These are phyloP conservation scores for Malassezia sympodialis DNA, from an alignment of 1,284 basidiomycete species.

Conservation along the genomic window DNA sequence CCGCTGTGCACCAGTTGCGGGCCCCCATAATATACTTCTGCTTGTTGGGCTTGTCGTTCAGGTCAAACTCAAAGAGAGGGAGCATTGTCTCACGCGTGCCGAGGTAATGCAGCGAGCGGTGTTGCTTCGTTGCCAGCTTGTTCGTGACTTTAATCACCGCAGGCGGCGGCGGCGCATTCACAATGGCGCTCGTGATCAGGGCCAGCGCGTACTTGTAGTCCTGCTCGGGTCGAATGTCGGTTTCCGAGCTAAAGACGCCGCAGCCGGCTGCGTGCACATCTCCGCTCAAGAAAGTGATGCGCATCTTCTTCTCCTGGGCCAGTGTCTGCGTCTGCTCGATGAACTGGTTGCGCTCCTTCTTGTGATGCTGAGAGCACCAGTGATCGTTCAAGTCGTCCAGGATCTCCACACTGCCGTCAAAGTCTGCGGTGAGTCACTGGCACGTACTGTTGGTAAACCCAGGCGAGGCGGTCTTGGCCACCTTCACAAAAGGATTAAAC, in stretches of 20 bases:
- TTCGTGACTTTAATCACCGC: conserved; percentile 71
- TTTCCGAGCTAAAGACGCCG: conserved; percentile 22
- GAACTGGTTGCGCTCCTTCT: conserved; percentile 84
- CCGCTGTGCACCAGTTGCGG: conserved; percentile 78
- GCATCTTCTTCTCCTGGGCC: conserved; percentile 29
- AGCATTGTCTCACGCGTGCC: conserved; percentile 64
- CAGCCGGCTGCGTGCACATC: conserved; percentile 43
- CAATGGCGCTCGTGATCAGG: conserved; percentile 43
- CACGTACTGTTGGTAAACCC: conserved; percentile 33
- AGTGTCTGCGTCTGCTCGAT: conserved; percentile 55
- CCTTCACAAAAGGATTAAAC: conserved; percentile 40
- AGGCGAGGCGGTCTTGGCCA: conserved; percentile 34
- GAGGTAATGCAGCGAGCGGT: conserved; percentile 52
- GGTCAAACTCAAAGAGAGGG: conserved; percentile 67
- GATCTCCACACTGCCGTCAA: conserved; percentile 46
- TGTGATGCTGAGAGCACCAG: conserved; percentile 53
- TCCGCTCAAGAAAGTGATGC: conserved; percentile 40
- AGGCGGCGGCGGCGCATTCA: conserved; percentile 58
- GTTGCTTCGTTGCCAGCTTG: conserved; percentile 67
- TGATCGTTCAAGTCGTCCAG: conserved; percentile 61
- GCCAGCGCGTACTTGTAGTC: conserved; percentile 44
- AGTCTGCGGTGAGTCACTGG: conserved; percentile 17
- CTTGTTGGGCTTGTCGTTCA: conserved; percentile 65
- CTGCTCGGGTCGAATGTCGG: conserved; percentile 19
- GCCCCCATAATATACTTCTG: conserved; percentile 62